Conservation (phyloP, 108 stramenopile genomes). For the Cyclotella distinguenda region DNA sequence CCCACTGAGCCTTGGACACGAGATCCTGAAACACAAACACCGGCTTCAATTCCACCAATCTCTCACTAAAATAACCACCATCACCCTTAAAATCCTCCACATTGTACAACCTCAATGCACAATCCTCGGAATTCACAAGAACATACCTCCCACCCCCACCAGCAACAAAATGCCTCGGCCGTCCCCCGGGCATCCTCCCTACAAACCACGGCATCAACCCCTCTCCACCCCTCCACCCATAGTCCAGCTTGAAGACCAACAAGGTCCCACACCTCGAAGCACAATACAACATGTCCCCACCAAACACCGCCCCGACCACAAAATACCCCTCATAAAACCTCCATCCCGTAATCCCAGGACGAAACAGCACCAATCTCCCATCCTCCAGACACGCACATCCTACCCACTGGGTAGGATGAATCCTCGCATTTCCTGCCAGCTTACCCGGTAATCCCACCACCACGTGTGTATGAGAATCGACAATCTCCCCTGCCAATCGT, state of each 20-base stretch:
- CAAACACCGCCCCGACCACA: constrained; percentile 65
- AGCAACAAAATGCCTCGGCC: constrained; percentile 58
- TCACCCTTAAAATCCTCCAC: constrained; percentile 53
- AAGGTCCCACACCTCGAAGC: constrained; percentile 55
- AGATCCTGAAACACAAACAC: constrained; percentile 68
- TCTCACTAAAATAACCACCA: not conserved
- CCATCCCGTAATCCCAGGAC: constrained; percentile 41
- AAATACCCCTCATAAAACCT: constrained; percentile 49
- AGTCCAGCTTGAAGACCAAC: constrained; percentile 53
- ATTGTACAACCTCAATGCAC: constrained; percentile 64
- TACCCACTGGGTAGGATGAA: not conserved
- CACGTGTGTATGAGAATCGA: not conserved
- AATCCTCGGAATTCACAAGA: constrained; percentile 70
- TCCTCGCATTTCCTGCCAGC: not conserved
- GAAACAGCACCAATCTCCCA: constrained; percentile 64
- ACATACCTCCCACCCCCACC: constrained; percentile 65
- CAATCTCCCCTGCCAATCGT: not conserved
- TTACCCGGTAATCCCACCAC: not conserved
- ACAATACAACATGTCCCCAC: constrained; percentile 64
- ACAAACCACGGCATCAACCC: constrained; percentile 7
- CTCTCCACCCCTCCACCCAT: not conserved
- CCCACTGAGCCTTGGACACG: constrained; percentile 69
- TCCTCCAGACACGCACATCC: constrained; percentile 65
- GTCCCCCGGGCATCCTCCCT: constrained; percentile 56
- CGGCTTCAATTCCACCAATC: constrained; percentile 28